Conservation (phyloP, 306 rosid genomes). For the Glycine latifolia region DNA sequence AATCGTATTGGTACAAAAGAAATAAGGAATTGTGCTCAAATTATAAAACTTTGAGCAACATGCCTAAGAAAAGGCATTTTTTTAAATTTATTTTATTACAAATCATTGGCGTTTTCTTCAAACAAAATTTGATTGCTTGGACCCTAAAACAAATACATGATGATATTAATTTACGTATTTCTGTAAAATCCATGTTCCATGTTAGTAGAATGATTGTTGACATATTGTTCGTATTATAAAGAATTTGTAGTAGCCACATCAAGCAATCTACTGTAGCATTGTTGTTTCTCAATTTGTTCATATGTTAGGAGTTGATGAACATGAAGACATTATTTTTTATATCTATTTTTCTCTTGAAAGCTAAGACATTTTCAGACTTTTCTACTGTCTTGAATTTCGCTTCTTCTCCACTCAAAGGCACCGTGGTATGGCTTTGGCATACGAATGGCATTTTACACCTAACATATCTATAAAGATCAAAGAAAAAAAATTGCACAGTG, state of each 20-base stretch:
- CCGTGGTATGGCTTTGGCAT: slow-evolving; percentile 46
- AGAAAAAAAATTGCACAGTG: slow-evolving; percentile 14
- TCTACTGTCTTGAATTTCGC: slow-evolving; percentile 58
- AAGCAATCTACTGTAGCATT: slow-evolving; percentile 44
- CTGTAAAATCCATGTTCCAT: slow-evolving; percentile 37
- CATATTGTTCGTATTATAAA: slow-evolving; percentile 33
- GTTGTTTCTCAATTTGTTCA: background rate
- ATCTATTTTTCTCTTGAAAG: slow-evolving; percentile 73
- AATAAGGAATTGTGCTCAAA: background rate
- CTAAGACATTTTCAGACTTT: slow-evolving; percentile 59
- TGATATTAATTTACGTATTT: slow-evolving; percentile 42
- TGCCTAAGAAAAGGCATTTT: slow-evolving; percentile 33
- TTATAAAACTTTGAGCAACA: slow-evolving; percentile 21
- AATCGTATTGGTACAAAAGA: slow-evolving; percentile 18
- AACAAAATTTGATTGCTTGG: slow-evolving; percentile 47
- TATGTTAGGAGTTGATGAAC: slow-evolving; percentile 44
- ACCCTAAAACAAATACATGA: slow-evolving; percentile 15
- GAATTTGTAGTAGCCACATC: slow-evolving; percentile 31
- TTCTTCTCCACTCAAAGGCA: slow-evolving; percentile 75
- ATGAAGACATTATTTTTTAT: slow-evolving; percentile 38
- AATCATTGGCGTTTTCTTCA: slow-evolving; percentile 36
- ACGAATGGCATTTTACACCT: slow-evolving; percentile 59
- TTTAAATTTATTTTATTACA: slow-evolving; percentile 11
- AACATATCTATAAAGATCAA: slow-evolving; percentile 42
- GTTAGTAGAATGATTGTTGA: slow-evolving; percentile 47